phyloP scores from a whole-genome alignment of 495 filamentous ascomycete genomes.

The Aspergillus biplanus region DNA sequence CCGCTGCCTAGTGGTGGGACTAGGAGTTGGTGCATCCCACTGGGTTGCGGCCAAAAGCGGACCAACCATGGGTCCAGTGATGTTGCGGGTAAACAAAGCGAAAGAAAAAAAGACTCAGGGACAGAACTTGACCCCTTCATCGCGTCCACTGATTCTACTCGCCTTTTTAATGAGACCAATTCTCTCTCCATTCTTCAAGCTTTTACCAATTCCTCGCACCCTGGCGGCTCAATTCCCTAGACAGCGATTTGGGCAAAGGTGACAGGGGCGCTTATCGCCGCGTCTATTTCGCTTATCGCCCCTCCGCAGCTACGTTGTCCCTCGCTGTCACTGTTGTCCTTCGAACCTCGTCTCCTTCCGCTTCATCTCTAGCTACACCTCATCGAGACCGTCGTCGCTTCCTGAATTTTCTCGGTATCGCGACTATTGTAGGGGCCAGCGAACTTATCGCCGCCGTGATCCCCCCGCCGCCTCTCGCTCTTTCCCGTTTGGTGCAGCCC shows the following conservation, averaged over 20 bases:
- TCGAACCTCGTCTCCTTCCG: constrained; percentile 5
- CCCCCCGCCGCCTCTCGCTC: neutral
- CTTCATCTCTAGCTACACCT: neutral
- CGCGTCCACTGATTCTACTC: neutral
- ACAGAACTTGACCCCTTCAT: constrained; percentile 8
- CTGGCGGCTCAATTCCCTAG: neutral
- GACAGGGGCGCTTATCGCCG: constrained; percentile 27
- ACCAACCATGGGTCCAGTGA: constrained; percentile 15
- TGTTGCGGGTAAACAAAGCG: constrained; percentile 28
- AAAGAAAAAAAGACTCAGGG: constrained; percentile 22
- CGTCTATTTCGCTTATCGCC: constrained; percentile 31
- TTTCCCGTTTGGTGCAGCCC: constrained; percentile 8
- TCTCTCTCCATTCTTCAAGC: neutral
- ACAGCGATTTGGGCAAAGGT: constrained; percentile 7
- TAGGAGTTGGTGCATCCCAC: neutral
- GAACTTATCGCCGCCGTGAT: neutral
- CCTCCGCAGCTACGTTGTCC: constrained; percentile 20
- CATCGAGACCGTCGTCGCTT: neutral
- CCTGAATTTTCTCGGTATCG: neutral
- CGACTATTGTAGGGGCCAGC: neutral
- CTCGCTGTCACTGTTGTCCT: constrained; percentile 8
- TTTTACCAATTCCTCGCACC: neutral
- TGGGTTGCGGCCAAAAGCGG: constrained; percentile 21
- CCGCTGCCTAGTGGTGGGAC: constrained; percentile 4
- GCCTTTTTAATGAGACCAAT: constrained; percentile 6